Evolutionary conservation across 1,284 basidiomycete species (phyloP).

Genomic region (Sphagnurus paluster): DNA sequence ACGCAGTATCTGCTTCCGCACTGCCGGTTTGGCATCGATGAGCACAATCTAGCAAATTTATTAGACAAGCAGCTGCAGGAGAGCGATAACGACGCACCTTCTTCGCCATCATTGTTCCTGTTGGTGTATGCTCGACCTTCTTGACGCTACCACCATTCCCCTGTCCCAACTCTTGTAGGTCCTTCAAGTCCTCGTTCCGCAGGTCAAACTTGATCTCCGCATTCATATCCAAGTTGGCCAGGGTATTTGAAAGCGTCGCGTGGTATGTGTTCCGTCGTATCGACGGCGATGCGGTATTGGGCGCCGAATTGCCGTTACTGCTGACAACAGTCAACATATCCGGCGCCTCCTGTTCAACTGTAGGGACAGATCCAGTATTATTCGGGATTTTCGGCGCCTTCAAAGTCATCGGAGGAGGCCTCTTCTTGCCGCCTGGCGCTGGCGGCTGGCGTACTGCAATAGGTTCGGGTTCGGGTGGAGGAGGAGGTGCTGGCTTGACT

Average conservation of each 20-base stretch:
- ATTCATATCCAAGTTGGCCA: conserved; percentile 77
- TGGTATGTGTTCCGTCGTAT: conserved; percentile 40
- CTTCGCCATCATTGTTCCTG: conserved; percentile 90
- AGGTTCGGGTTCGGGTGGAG: conserved; percentile 25
- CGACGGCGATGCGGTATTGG: conserved; percentile 36
- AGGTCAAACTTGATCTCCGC: conserved; percentile 76
- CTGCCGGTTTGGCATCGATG: conserved; percentile 96
- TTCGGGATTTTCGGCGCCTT: conserved; percentile 42
- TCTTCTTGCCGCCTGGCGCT: conserved; percentile 32
- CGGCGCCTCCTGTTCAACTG: conserved; percentile 30
- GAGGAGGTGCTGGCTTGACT: conserved; percentile 25
- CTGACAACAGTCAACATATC: conserved; percentile 30
- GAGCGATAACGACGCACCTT: conserved; percentile 91
- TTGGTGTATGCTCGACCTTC: conserved; percentile 90
- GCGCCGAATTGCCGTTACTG: conserved; percentile 31
- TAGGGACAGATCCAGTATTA: conserved; percentile 29
- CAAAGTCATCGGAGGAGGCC: conserved; percentile 46
- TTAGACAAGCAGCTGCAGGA: conserved; percentile 61
- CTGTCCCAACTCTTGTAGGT: conserved; percentile 88
- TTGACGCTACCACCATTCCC: conserved; percentile 98
- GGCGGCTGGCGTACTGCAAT: conserved; percentile 37
- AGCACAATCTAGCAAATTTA: conserved; percentile 77
- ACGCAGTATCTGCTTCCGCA: conserved; percentile 96
- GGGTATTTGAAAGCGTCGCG: conserved; percentile 54
- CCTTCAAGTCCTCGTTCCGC: conserved; percentile 81